These are phyloP conservation scores for Excoecaria cochinchinensis DNA, from an alignment of 345 rosid genomes.

Conservation along the genomic window DNA sequence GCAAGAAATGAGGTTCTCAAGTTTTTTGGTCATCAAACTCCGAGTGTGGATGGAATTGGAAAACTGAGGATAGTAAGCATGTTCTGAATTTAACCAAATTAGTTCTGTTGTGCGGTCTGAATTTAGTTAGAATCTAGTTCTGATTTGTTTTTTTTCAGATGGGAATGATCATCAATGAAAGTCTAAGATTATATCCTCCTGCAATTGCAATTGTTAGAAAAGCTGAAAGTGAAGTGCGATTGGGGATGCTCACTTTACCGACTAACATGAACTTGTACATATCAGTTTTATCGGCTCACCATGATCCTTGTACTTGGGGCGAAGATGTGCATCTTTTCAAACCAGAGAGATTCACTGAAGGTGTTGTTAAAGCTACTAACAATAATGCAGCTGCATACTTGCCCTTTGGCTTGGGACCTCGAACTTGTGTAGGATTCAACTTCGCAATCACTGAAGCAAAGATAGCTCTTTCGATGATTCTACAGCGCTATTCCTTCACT, in stretches of 20 bases:
- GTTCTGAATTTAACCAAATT: too few relatives aligned
- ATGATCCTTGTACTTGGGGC: background rate
- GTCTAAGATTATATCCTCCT: background rate
- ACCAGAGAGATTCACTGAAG: too few relatives aligned
- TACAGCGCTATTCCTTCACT: background rate
- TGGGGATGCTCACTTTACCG: background rate
- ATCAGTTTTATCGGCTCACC: background rate
- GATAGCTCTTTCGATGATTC: too few relatives aligned
- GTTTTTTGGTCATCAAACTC: conserved; percentile 26
- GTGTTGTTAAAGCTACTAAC: too few relatives aligned
- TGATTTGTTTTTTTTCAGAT: background rate
- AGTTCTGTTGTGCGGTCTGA: too few relatives aligned
- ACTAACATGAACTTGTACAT: background rate
- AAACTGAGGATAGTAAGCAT: conserved; percentile 34
- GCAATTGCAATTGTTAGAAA: background rate
- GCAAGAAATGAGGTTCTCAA: conserved; percentile 33
- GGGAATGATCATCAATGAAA: background rate
- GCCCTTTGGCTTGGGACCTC: too few relatives aligned
- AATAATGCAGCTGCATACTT: too few relatives aligned
- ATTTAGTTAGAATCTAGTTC: background rate
- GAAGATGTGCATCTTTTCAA: too few relatives aligned
- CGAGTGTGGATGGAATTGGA: conserved; percentile 25
- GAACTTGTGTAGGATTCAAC: too few relatives aligned
- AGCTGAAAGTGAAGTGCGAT: background rate
- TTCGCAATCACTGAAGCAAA: too few relatives aligned